Evolutionary conservation across 257 asterid genomes (phyloP).

Genomic region (Asclepias syriaca): DNA sequence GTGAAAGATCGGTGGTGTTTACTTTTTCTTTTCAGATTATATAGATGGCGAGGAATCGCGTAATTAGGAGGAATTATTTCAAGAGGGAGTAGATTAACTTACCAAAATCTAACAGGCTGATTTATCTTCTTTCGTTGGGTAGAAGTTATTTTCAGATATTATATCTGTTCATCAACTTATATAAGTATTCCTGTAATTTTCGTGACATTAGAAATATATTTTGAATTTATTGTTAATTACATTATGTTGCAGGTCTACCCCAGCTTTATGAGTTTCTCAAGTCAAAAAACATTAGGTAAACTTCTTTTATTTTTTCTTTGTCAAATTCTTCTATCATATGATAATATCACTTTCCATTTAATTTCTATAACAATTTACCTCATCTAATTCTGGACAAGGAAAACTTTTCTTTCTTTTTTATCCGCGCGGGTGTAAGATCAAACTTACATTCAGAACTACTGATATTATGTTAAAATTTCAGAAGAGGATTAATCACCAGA

Average conservation of each 20-base stretch:
- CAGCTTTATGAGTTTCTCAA: slow-evolving; percentile 81
- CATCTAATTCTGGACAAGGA: no score
- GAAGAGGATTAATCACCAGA: slow-evolving; percentile 93
- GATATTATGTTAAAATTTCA: slow-evolving; percentile 26
- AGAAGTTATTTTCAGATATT: not conserved
- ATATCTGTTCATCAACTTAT: not conserved
- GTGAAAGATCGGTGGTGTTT: not conserved
- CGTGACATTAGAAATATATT: not conserved
- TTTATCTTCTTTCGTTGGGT: not conserved
- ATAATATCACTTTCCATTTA: not conserved
- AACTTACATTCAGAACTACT: not conserved
- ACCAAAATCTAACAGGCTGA: not conserved
- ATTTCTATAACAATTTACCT: not conserved
- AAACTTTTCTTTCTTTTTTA: not conserved
- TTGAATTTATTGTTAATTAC: slow-evolving; percentile 13
- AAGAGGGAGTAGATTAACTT: not conserved
- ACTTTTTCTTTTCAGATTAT: not conserved
- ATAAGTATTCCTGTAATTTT: not conserved
- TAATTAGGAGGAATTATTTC: not conserved
- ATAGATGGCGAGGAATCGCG: no score
- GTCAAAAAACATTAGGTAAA: slow-evolving; percentile 68
- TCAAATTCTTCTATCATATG: not conserved
- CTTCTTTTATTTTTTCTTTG: not conserved
- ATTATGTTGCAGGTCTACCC: slow-evolving; percentile 67
- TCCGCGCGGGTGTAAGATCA: no score